Conservation (phyloP, 805 yeast genomes). For the Wickerhamomyces silvicola region DNA sequence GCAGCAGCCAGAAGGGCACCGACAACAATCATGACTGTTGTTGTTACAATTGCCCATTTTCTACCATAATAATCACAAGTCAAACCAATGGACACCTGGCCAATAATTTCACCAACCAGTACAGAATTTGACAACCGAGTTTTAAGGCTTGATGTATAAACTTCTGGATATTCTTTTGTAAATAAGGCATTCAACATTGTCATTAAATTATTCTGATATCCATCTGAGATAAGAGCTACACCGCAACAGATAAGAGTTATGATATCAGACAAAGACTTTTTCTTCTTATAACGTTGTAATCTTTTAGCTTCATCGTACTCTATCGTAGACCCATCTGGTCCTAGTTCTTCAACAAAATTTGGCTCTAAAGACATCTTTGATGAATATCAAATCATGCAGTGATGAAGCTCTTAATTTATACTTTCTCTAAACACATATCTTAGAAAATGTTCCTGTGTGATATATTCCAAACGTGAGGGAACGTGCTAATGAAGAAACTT, state of each 20-base stretch:
- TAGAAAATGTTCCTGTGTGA: too few species aligned
- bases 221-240: constrained; percentile 70
- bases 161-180: constrained; percentile 32
- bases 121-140: constrained; percentile 67
- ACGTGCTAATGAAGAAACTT: too few species aligned
- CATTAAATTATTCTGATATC: constrained; percentile 72
- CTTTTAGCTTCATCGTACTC: constrained; percentile 17
- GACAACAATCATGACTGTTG: constrained; percentile 53
- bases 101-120: constrained; percentile 63
- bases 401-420: too few species aligned
- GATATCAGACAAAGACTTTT: constrained; percentile 28
- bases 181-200: constrained; percentile 60
- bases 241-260: constrained; percentile 55
- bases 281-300: constrained; percentile 15
- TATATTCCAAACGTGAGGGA: too few species aligned
- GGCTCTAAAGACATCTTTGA: too few species aligned
- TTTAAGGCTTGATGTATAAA: constrained; percentile 38
- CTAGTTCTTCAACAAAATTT: too few species aligned
- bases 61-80: constrained; percentile 62
- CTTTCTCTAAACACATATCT: too few species aligned
- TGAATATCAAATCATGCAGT: too few species aligned
- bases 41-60: constrained; percentile 62
- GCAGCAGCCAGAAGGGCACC: constrained; percentile 68
- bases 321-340: constrained; percentile 1
- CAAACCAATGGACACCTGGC: constrained; percentile 60